A percentile compares a stretch with the other conserved stretches of the same genome.
Evolutionary conservation across 2,329 filamentous ascomycete species (phyloP).

Genomic region (Mycosphaerella sp.): DNA sequence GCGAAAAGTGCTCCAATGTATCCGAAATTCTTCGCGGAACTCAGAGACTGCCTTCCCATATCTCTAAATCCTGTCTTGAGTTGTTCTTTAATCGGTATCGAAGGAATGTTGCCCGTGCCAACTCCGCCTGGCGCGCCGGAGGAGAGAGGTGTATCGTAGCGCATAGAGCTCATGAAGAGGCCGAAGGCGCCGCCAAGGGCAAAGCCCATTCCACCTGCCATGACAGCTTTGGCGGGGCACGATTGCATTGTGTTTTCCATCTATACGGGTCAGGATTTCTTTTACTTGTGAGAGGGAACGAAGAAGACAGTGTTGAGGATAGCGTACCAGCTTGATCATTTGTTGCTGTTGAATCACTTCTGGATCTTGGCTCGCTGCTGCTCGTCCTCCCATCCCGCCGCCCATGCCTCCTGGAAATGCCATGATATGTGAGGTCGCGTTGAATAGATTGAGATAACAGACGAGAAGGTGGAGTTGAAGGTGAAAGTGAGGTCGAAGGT

Average conservation of each 20-base stretch:
- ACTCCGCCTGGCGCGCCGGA: slow-evolving; percentile 29
- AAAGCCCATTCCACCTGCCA: slow-evolving; percentile 90
- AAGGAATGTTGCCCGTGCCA: slow-evolving; percentile 37
- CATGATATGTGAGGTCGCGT: slow-evolving; percentile 6
- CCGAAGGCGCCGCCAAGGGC: slow-evolving; percentile 90
- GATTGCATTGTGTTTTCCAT: slow-evolving; percentile 85
- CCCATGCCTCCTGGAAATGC: slow-evolving; percentile 18
- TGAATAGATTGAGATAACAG: neutral
- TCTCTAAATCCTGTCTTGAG: slow-evolving; percentile 82
- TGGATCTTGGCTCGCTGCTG: slow-evolving; percentile 23
- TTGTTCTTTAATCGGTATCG: slow-evolving; percentile 76
- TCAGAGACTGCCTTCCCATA: slow-evolving; percentile 79
- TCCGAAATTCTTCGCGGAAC: slow-evolving; percentile 88
- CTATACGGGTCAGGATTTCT: slow-evolving; percentile 39
- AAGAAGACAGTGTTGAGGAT: neutral
- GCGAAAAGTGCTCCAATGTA: slow-evolving; percentile 86
- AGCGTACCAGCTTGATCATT: slow-evolving; percentile 43
- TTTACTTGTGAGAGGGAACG: no score
- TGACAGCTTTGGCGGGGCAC: slow-evolving; percentile 78
- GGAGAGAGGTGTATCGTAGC: slow-evolving; percentile 87
- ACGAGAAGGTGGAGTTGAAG: neutral
- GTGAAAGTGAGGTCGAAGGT: neutral
- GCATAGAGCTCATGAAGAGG: slow-evolving; percentile 98
- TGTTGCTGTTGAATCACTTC: slow-evolving; percentile 40
- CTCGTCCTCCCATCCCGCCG: slow-evolving; percentile 8